These are phyloP conservation scores for Neofusicoccum ribis DNA, from an alignment of 2,329 filamentous ascomycete species.

Conservation along the genomic window DNA sequence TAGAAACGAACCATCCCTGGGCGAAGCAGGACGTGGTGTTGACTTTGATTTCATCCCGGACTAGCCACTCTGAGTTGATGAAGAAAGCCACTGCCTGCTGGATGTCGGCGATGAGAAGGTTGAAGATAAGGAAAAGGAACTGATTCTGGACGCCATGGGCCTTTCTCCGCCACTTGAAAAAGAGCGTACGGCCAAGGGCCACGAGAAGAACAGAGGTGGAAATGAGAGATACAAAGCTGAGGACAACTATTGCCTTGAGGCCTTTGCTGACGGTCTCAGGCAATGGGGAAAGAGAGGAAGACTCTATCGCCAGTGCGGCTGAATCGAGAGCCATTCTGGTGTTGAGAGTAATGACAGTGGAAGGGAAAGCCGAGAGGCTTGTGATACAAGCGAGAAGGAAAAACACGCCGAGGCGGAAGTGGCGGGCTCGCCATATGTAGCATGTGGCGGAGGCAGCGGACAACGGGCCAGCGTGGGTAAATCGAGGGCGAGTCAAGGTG, in stretches of 20 bases:
- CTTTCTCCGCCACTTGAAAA: constrained; percentile 37
- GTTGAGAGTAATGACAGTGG: not conserved
- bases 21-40: constrained; percentile 58
- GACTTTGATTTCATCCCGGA: constrained; percentile 55
- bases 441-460: not conserved
- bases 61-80: constrained; percentile 62
- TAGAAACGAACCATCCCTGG: constrained; percentile 70
- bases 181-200: constrained; percentile 49
- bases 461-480: not conserved
- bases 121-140: constrained; percentile 69
- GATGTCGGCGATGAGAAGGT: constrained; percentile 67
- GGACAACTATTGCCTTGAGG: constrained; percentile 47
- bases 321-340: not conserved
- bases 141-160: constrained; percentile 55
- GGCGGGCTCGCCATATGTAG: constrained; percentile 10
- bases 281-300: constrained; percentile 33
- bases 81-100: constrained; percentile 66
- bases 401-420: not conserved
- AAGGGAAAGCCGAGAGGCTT: not conserved
- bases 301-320: constrained; percentile 21
- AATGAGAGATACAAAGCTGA: constrained; percentile 51
- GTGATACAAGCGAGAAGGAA: not conserved
- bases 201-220: constrained; percentile 45
- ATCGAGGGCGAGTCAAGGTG: not conserved
- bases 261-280: constrained; percentile 40